Percentiles rank a stretch among this genome's conserved stretches.
Evolutionary conservation across 2,329 filamentous ascomycete species (phyloP).

Genomic region (Fusarium globosum): DNA sequence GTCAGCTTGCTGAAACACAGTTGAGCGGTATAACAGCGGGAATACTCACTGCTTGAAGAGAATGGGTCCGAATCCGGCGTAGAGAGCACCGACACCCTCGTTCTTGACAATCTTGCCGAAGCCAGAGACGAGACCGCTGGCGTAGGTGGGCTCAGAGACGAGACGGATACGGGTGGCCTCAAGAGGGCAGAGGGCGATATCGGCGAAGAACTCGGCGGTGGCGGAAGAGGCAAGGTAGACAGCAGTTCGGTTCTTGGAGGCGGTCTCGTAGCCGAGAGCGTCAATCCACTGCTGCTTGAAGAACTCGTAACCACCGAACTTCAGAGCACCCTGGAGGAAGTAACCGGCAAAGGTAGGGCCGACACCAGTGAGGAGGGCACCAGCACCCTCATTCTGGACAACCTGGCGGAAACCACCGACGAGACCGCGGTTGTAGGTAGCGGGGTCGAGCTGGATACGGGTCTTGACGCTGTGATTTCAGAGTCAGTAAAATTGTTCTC

Average conservation of each 20-base stretch:
- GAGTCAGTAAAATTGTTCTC: slow-evolving; percentile 27
- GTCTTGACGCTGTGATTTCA: slow-evolving; percentile 82
- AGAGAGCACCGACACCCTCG: slow-evolving; percentile 88
- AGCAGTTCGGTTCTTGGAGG: slow-evolving; percentile 80
- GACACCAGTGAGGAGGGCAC: slow-evolving; percentile 85
- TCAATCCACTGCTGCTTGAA: slow-evolving; percentile 95
- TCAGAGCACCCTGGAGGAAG: slow-evolving; percentile 93
- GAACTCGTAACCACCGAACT: slow-evolving; percentile 95
- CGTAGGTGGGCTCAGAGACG: slow-evolving; percentile 88
- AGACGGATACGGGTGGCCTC: slow-evolving; percentile 95
- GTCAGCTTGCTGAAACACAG: slow-evolving; percentile 30
- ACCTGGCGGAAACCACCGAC: slow-evolving; percentile 89
- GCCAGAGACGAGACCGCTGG: slow-evolving; percentile 80
- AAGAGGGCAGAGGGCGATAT: slow-evolving; percentile 88
- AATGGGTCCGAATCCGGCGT: slow-evolving; percentile 90
- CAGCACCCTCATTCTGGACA: slow-evolving; percentile 84
- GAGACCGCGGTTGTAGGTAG: slow-evolving; percentile 88
- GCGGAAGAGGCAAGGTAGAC: slow-evolving; percentile 81
- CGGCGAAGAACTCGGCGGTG: slow-evolving; percentile 75
- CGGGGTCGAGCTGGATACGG: slow-evolving; percentile 91
- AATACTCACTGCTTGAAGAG: slow-evolving; percentile 66
- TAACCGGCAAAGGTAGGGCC: slow-evolving; percentile 90
- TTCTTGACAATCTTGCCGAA: slow-evolving; percentile 85
- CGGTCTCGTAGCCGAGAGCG: slow-evolving; percentile 79
- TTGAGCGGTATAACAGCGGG: background rate